Evolutionary conservation across 2,329 filamentous ascomycete genomes (phyloP), one percentile per base, ranked within the genome.

Genomic region (Pseudogymnoascus sp.): DNA sequence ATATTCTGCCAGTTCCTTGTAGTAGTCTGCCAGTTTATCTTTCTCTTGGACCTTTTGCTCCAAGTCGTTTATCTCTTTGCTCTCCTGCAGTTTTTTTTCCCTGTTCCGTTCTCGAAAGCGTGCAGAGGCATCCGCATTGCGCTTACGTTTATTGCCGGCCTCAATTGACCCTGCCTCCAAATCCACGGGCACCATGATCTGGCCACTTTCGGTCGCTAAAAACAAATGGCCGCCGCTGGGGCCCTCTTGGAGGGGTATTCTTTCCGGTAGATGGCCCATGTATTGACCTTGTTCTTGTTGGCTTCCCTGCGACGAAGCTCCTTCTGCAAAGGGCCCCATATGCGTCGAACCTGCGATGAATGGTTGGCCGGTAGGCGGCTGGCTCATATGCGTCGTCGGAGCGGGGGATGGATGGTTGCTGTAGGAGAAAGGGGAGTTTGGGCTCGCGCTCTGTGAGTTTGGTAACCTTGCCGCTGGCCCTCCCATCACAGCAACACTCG

Each of bases 111-210:
- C 84, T 61, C 91, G 83, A 66, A 95, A 94, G 62, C 91, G 82
- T 57, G 90, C 90, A 61, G 90, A 95, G 5, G 91, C 91, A 57
- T 89, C 89, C 39, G 91, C 91, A 69, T 96, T 96, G 59, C 90
- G 83, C 72, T 88, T 87, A 61, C 91, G 81, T 75, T 94, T 96
- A 73, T 95, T 90, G 69, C 94, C 89, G 38, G 90, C 89, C 68
- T 90, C 85, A 66, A 86, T 87, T 11, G 91, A 95, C 11, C 88
- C 91, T 68, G 90, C 88, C 66, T 90, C 88, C 43, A 89, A 85
- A 71, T 96, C 90, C 8, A 93, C 85, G 12, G 87, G 86, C 57
- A 92, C 84, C 64, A 80, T 77, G 60, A 82, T 78, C 37, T 76
- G 75, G 59, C 76, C 76, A 14, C 77, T 81, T 65, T 79, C 75